Evolutionary conservation across 352 stramenopile species (phyloP).

Genomic region (Phytopythium oedochilum): DNA sequence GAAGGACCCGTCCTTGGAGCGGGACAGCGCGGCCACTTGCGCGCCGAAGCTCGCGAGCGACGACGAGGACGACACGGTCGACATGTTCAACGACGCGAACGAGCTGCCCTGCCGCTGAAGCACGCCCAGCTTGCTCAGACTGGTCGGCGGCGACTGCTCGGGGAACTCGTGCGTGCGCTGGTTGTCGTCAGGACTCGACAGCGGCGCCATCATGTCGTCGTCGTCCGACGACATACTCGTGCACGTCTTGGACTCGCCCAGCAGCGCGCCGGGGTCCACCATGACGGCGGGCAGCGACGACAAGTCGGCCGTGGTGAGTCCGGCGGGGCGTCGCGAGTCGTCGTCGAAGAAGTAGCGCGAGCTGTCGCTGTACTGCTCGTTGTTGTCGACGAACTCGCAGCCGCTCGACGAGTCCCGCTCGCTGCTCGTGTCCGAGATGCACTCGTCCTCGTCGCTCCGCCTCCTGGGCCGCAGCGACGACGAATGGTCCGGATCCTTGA

Average conservation of each 20-base stretch:
- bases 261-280: slow-evolving; percentile 5
- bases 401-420: slow-evolving; percentile 23
- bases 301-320: slow-evolving; percentile 24
- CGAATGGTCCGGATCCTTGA: slow-evolving; percentile 17
- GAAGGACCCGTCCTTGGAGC: slow-evolving; percentile 27
- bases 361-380: slow-evolving; percentile 15
- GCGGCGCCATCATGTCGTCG: slow-evolving; percentile 5
- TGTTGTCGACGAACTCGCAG: slow-evolving; percentile 22
- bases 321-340: slow-evolving; percentile 7
- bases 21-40: slow-evolving; percentile 28
- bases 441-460: slow-evolving; percentile 42
- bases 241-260: slow-evolving; percentile 6
- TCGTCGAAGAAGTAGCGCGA: slow-evolving; percentile 7
- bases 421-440: slow-evolving; percentile 53
- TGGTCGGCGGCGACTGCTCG: not conserved
- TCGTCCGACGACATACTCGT: slow-evolving; percentile 6
- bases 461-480: slow-evolving; percentile 16
- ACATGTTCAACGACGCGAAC: slow-evolving; percentile 32
- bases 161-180: slow-evolving; percentile 17
- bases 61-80: slow-evolving; percentile 39
- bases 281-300: slow-evolving; percentile 7
- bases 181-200: slow-evolving; percentile 13
- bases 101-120: slow-evolving; percentile 32
- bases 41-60: slow-evolving; percentile 35
- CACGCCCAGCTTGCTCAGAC: not conserved